These are phyloP conservation scores for Nicotiana undulata DNA, from an alignment of 257 asterid species.

Conservation along the genomic window DNA sequence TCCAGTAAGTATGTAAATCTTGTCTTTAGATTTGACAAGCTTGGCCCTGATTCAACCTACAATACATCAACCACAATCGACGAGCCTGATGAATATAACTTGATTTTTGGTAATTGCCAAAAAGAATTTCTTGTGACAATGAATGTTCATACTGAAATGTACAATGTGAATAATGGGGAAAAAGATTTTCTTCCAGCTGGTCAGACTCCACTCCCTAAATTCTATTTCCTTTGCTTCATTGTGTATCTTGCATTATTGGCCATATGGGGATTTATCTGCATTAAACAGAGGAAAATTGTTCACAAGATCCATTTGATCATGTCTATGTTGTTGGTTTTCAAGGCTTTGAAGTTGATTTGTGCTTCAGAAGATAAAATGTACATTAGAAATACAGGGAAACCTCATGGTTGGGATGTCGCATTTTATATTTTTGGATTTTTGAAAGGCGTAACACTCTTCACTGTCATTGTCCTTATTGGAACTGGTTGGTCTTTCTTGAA, in stretches of 20 bases:
- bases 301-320: constrained; percentile 30
- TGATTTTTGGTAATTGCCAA: constrained; percentile 25
- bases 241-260: constrained; percentile 6
- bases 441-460: constrained; percentile 23
- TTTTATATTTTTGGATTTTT: constrained; percentile 28
- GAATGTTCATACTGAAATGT: constrained; percentile 26
- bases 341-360: constrained; percentile 26
- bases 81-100: constrained; percentile 17
- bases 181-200: constrained; percentile 32
- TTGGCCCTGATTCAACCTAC: constrained; percentile 10
- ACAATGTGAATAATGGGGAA: constrained; percentile 5
- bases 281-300: constrained; percentile 5
- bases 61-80: constrained; percentile 6
- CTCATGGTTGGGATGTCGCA: constrained; percentile 37
- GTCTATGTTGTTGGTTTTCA: constrained; percentile 22
- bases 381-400: constrained; percentile 26
- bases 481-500: constrained; percentile 41
- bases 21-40: constrained; percentile 18
- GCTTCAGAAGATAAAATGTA: constrained; percentile 31
- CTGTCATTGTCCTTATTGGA: constrained; percentile 29
- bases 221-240: constrained; percentile 14
- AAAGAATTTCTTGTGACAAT: constrained; percentile 20
- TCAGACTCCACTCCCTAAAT: constrained; percentile 12
- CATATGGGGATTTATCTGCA: constrained; percentile 19
- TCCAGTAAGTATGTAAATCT: constrained; percentile 13